These are phyloP conservation scores for Capsicum rhomboideum DNA, from an alignment of 257 asterid species.

Conservation along the genomic window DNA sequence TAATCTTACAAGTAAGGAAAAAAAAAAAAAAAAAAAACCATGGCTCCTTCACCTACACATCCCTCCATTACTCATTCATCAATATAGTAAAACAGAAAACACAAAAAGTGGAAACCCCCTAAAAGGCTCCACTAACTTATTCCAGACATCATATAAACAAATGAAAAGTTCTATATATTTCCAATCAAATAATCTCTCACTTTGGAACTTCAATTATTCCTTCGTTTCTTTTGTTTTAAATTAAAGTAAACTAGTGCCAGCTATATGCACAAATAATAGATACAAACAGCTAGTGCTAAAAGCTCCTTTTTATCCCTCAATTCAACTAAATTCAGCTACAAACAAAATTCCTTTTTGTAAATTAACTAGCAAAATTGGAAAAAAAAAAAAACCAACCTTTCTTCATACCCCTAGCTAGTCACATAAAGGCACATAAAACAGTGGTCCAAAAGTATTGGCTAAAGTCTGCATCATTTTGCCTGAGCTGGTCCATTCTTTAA, in stretches of 20 bases:
- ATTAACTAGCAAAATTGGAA: neutral
- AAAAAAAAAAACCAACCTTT: neutral
- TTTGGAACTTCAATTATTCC: constrained; percentile 53
- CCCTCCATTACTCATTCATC: constrained; percentile 4
- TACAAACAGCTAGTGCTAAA: constrained; percentile 22
- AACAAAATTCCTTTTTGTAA: constrained; percentile 23
- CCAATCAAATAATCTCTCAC: constrained; percentile 45
- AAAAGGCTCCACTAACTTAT: constrained; percentile 63
- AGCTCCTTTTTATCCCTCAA: constrained; percentile 35
- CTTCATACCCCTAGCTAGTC: neutral
- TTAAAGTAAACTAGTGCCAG: constrained; percentile 33
- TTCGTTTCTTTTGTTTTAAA: constrained; percentile 25
- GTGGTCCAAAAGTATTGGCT: constrained; percentile 31
- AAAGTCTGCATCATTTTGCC: constrained; percentile 42
- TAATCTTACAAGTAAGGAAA: neutral
- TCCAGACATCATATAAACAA: constrained; percentile 51
- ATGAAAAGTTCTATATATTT: constrained; percentile 52
- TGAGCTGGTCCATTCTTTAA: constrained; percentile 25
- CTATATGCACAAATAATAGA: constrained; percentile 23
- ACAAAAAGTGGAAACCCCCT: constrained; percentile 16
- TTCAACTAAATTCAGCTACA: constrained; percentile 31
- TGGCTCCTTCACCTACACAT: constrained; percentile 13
- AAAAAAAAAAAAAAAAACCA: constrained; percentile 15
- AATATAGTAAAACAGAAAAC: neutral
- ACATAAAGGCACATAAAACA: constrained; percentile 1